Percentiles rank a stretch among this genome's conserved stretches.
These are phyloP conservation scores for Aphanomyces cochlioides DNA, from an alignment of 352 stramenopile species.

Conservation along the genomic window DNA sequence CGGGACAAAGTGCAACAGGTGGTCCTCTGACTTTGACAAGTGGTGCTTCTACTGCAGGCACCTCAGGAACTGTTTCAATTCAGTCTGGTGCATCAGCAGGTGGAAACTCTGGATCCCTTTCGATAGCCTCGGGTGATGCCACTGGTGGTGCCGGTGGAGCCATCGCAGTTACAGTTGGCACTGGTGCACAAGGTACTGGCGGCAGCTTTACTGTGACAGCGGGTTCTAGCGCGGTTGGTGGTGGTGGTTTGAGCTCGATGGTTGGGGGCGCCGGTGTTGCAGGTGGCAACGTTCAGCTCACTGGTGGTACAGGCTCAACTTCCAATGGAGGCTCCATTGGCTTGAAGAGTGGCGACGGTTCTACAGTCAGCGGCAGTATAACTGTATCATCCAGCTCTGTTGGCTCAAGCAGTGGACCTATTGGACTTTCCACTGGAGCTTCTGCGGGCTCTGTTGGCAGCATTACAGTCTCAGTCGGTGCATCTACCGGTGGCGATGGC, in stretches of 20 bases:
- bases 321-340: conserved; percentile 21
- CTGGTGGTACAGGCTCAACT: conserved; percentile 4
- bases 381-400: conserved; percentile 30
- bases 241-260: conserved; percentile 13
- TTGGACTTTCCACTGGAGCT: conserved; percentile 40
- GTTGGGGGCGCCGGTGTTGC: conserved; percentile 20
- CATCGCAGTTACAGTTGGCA: conserved; percentile 29
- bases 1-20: conserved; percentile 21
- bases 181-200: conserved; percentile 7
- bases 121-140: conserved; percentile 20
- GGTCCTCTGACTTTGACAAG: conserved; percentile 34
- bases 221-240: conserved; percentile 10
- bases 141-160: conserved; percentile 23
- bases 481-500: conserved; percentile 41
- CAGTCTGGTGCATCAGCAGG: conserved; percentile 9
- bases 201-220: conserved; percentile 9
- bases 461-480: neutral
- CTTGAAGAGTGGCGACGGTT: conserved; percentile 27
- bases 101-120: conserved; percentile 27
- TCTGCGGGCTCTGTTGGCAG: conserved; percentile 13
- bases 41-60: conserved; percentile 28
- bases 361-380: conserved; percentile 34
- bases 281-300: conserved; percentile 8
- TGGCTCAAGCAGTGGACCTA: conserved; percentile 18
- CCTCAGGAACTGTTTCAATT: conserved; percentile 34